Base-by-base conservation (phyloP, 2,329 filamentous ascomycete species). In the Dissoconium aciculare region DNA sequence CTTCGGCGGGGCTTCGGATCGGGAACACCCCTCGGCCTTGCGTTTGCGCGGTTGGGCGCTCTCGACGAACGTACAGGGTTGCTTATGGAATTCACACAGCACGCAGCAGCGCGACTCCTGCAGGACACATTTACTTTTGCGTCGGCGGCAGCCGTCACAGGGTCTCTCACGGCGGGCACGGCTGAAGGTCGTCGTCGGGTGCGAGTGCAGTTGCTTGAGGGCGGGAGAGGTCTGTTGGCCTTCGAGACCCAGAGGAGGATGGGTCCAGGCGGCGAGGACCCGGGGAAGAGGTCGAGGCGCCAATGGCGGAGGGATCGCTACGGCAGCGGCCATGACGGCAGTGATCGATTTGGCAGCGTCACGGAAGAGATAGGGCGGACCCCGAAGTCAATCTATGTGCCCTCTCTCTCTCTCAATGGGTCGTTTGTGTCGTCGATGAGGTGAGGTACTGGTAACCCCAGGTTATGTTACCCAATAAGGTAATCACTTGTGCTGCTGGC, bases 41-140 rank as follows among this genome's bases (percentile, higher is more conserved):
- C 82, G 69, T 63, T 89, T 89, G 45, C 81, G 71, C 34, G 78
- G 74, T 49, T 75, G 73, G 14, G 80, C 80, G 53, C 78, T 82
- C 42, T 77, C 73, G 30, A 75, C 66, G 52, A 85, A 74, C 26
- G 81, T 85, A 57, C 81, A 89, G 44, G 82, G 75, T 50, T 80
- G 71, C 47, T 75, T 77, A 56, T 77, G 75, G 52, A 76, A 74
- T 51, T 81, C 76, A 57, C 82, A 91, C 40, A 81, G 66, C 39
- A 82, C 68, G 56, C 82, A 89, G 42, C 67, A 63, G 23, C 66
- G 65, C 45, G 79, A 8, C 41, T 87, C 79, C 50, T 83, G 76
- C 51, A 80, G 69, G 39, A 83, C 74, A 58, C 82, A 89, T 57
- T 76, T 76, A 47, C 71, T 72, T 53, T 80, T 78, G 42, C 78